Evolutionary conservation across 768 basidiomycete species (phyloP), one percentile per base, ranked within the genome.

Genomic region (Ramaria sp.): DNA sequence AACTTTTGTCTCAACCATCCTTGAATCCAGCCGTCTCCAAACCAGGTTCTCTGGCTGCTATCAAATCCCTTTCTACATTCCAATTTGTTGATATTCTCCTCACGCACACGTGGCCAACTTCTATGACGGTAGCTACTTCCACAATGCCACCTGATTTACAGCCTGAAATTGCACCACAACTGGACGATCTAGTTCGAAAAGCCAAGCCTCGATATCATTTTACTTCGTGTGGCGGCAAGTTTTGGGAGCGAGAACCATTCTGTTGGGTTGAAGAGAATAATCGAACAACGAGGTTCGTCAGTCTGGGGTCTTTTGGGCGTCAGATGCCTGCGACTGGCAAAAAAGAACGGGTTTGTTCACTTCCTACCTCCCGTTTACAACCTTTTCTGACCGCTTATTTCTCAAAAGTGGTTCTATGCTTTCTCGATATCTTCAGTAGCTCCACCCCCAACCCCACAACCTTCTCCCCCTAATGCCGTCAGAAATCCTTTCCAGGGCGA

Each of bases 221-320:
- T 65, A 80, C 86, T 20, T 78, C 80, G 50, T 75, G 75, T 9
- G 82, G 79, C 13, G 82, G 83, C 0, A 78, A 77, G 53, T 99
- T 96, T 67, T 98, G 94, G 93, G 96, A 99, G 68, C 75, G 94
- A 53, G 93, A 97, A 59, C 94, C 96, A 0, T 95, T 85, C 66
- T 68, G 79, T 4, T 97, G 93, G 93, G 79, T 81, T 43, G 84
- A 83, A 37, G 83, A 85, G 52, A 72, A 73, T 27, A 78, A 75
- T 19, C 78, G 90, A 33, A 71, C 87, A 41, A 81, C 85, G 31
- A 76, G 92, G 39, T 94, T 95, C 61, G 78, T 99, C 45, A 85
- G 87, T 59, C 74, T 99, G 7, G 96, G 92, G 37, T 77, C 86
- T n/a, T 89, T 97, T 66, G 92, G 91, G 17, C 83, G 80, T 7